phyloP scores from a whole-genome alignment of 768 basidiomycete species.

The Boletus pseudopeckii region DNA sequence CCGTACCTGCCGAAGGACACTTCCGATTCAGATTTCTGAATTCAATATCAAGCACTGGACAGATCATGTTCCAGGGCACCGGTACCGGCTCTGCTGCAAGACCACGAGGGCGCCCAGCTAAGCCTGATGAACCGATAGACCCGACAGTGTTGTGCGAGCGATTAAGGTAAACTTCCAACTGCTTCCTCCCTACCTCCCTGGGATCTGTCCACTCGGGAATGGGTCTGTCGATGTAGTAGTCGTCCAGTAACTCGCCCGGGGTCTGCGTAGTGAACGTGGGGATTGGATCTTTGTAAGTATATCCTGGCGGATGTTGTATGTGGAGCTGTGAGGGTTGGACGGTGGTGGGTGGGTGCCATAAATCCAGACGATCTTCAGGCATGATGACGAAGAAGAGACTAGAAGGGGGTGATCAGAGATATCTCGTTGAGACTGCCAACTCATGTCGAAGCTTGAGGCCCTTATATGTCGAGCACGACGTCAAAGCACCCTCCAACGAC shows the following conservation, averaged over 20 bases:
- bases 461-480: background rate
- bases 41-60: background rate
- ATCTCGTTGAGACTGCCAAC: background rate
- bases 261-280: background rate
- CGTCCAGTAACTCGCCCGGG: slow-evolving; percentile 6
- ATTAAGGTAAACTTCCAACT: background rate
- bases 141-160: background rate
- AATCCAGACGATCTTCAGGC: background rate
- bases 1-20: slow-evolving; percentile 2
- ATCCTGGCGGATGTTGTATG: background rate
- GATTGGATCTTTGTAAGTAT: background rate
- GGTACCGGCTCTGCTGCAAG: background rate
- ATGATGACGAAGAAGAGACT: background rate
- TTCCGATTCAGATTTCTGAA: background rate
- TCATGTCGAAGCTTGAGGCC: background rate
- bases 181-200: background rate
- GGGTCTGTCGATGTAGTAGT: background rate
- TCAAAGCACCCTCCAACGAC: background rate
- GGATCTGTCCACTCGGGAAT: background rate
- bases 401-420: background rate
- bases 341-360: slow-evolving; percentile 6
- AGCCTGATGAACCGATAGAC: background rate
- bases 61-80: background rate
- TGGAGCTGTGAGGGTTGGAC: slow-evolving; percentile 3
- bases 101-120: background rate